These are phyloP conservation scores for Komagataella pseudopastoris DNA, from an alignment of 805 yeast species.

Conservation along the genomic window DNA sequence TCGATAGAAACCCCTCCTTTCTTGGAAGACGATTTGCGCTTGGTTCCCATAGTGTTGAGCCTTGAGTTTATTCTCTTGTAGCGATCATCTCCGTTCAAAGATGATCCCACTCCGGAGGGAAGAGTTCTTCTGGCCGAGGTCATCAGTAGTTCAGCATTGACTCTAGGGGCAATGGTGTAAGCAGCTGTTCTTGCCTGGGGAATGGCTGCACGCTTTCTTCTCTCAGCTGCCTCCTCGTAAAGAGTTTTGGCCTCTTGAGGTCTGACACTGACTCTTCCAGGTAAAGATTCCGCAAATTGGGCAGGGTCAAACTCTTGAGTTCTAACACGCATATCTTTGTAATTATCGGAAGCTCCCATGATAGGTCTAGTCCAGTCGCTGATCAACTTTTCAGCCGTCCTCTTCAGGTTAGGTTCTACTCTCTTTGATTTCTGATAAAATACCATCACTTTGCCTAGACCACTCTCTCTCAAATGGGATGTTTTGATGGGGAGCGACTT, in stretches of 20 bases:
- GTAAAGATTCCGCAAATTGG: conserved; percentile 29
- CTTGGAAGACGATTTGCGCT: conserved; percentile 32
- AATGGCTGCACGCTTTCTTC: conserved; percentile 90
- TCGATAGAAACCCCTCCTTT: conserved; percentile 74
- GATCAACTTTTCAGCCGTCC: conserved; percentile 79
- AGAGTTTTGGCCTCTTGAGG: conserved; percentile 36
- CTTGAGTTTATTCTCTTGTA: conserved; percentile 65
- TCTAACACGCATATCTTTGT: conserved; percentile 71
- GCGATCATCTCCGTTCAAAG: conserved; percentile 56
- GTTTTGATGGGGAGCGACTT: conserved; percentile 83
- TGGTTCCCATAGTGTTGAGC: conserved; percentile 28
- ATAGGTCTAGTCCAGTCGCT: conserved; percentile 99
- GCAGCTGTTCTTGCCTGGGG: conserved; percentile 87
- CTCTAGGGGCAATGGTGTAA: conserved; percentile 81
- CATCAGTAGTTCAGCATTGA: conserved; percentile 35
- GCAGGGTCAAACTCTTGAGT: conserved; percentile 56
- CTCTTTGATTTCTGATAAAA: conserved; percentile 85
- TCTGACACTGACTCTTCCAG: conserved; percentile 13
- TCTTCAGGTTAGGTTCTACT: conserved; percentile 77
- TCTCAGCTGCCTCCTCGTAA: conserved; percentile 81
- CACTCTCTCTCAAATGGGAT: conserved; percentile 87
- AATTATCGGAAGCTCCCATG: conserved; percentile 89
- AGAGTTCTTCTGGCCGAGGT: conserved; percentile 18
- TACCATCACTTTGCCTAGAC: conserved; percentile 86
- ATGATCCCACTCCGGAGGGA: conserved; percentile 33